Evolutionary conservation across 371 early-diverging fungal genomes (phyloP).

Genomic region (Mucor lusitanicus): DNA sequence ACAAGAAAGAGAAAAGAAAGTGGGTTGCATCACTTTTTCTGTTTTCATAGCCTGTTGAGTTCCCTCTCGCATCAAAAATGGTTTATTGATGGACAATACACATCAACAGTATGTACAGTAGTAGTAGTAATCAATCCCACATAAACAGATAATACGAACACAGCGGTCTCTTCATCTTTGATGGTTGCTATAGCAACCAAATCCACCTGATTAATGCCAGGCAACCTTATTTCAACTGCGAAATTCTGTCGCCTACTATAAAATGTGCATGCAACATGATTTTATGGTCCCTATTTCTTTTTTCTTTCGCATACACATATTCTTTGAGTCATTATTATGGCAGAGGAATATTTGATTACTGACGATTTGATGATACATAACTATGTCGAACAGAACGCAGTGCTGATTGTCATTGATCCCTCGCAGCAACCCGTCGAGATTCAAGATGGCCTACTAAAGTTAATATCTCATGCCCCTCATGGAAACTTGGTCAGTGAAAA

Average conservation of each 20-base stretch:
- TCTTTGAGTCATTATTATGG: background rate
- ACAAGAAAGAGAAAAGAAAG: no score
- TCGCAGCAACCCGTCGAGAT: slow-evolving; percentile 59
- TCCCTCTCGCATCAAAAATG: no score
- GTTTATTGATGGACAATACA: no score
- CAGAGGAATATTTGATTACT: slow-evolving; percentile 1
- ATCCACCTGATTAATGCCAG: background rate
- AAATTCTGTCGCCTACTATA: background rate
- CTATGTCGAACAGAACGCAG: slow-evolving; percentile 14
- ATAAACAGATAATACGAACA: background rate
- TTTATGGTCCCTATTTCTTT: background rate
- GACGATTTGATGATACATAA: slow-evolving; percentile 3
- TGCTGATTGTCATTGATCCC: slow-evolving; percentile 49
- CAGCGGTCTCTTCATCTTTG: no score
- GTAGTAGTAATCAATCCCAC: background rate
- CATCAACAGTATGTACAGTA: no score
- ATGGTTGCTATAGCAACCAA: no score
- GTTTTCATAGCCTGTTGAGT: no score
- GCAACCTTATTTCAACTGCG: background rate
- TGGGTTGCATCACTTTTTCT: no score
- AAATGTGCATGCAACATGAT: background rate
- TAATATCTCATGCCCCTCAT: slow-evolving; percentile 57
- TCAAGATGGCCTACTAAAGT: slow-evolving; percentile 60
- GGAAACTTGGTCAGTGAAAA: slow-evolving; percentile 52
- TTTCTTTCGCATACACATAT: background rate